A percentile compares a stretch with the other conserved stretches of the same genome.
phyloP scores from a whole-genome alignment of 768 basidiomycete genomes.

The Boletales sp. region DNA sequence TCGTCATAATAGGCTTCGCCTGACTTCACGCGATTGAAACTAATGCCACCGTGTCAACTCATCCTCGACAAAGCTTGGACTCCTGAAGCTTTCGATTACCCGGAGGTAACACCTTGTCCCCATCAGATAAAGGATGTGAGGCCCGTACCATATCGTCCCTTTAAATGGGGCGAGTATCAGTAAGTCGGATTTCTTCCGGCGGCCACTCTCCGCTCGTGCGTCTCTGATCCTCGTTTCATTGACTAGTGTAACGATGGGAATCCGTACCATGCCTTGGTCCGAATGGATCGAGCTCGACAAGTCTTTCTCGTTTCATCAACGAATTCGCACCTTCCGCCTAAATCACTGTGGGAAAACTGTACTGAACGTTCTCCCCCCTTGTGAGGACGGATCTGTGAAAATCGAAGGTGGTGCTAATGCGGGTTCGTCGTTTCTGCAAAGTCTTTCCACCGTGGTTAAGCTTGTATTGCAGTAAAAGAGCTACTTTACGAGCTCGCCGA shows the following conservation, averaged over 20 bases:
- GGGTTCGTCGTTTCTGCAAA: constrained; percentile 12
- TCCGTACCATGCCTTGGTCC: constrained; percentile 65
- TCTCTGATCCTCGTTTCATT: constrained; percentile 1
- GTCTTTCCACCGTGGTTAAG: neutral
- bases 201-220: neutral
- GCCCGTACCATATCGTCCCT: constrained; percentile 68
- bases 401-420: constrained; percentile 33
- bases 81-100: constrained; percentile 51
- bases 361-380: constrained; percentile 43
- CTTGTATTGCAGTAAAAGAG: constrained; percentile 49
- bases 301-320: constrained; percentile 52
- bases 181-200: constrained; percentile 32
- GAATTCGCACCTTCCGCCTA: constrained; percentile 55
- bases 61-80: constrained; percentile 43
- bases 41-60: neutral
- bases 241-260: constrained; percentile 67
- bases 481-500: constrained; percentile 67
- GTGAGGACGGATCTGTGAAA: constrained; percentile 39
- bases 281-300: constrained; percentile 78
- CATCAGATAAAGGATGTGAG: constrained; percentile 41
- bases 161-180: constrained; percentile 66
- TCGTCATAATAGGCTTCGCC: too few relatives aligned
- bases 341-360: constrained; percentile 45
- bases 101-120: constrained; percentile 42
- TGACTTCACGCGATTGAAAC: too few relatives aligned